phyloP scores from a whole-genome alignment of 2,329 filamentous ascomycete genomes.

The Ilyonectria sp. region DNA sequence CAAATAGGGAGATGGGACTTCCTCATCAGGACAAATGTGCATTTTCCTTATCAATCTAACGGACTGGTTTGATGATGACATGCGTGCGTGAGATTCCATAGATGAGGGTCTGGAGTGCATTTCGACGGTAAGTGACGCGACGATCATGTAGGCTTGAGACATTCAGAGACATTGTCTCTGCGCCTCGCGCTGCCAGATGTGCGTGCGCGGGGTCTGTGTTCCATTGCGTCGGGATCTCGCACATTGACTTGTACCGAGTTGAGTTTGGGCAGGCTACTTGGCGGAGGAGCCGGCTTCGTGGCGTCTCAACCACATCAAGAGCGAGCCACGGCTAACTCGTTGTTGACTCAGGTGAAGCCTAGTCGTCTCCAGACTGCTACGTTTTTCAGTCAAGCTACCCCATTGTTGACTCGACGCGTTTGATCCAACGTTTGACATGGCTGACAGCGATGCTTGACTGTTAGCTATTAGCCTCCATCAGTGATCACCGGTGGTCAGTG shows the following conservation, averaged over 20 bases:
- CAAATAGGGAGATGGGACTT: neutral
- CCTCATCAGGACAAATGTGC: slow-evolving; percentile 9
- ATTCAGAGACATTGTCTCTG: slow-evolving; percentile 21
- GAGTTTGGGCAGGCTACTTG: neutral
- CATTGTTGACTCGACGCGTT: neutral
- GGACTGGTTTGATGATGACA: too few species aligned
- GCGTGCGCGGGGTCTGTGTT: neutral
- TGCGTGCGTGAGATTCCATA: neutral
- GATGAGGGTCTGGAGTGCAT: neutral
- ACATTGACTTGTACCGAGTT: neutral
- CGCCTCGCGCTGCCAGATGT: neutral
- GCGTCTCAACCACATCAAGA: neutral
- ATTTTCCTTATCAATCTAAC: neutral
- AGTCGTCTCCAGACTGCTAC: neutral
- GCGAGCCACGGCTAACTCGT: too few species aligned
- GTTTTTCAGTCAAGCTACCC: neutral
- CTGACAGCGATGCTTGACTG: neutral
- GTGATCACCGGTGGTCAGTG: neutral
- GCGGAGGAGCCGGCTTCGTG: neutral
- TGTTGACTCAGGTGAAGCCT: neutral
- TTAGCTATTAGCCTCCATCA: neutral
- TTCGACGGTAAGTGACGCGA: neutral
- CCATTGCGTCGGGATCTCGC: slow-evolving; percentile 1
- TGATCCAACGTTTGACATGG: neutral
- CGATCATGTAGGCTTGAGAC: slow-evolving; percentile 8